phyloP scores from a whole-genome alignment of 73 alveolate genomes.

The Durusdinium trenchii region DNA sequence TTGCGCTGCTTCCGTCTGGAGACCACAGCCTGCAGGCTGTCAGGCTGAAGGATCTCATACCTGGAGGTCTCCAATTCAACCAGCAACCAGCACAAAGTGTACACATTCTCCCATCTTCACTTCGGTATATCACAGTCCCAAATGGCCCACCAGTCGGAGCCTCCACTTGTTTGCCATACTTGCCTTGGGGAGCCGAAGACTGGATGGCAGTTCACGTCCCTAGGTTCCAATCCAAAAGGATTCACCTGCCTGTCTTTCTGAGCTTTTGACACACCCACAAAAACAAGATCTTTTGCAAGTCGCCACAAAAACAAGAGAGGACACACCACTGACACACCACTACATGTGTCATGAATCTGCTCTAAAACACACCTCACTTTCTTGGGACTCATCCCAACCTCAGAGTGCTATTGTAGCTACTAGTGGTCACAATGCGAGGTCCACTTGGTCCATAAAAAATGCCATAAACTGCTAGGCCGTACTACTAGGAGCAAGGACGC shows the following conservation, averaged over 20 bases:
- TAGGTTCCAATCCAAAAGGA: too few relatives aligned
- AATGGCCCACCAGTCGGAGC: background rate
- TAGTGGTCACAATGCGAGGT: too few relatives aligned
- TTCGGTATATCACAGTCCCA: background rate
- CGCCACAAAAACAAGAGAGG: too few relatives aligned
- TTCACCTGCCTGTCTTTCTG: too few relatives aligned
- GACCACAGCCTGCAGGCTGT: constrained; percentile 13
- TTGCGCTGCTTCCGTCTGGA: constrained; percentile 69
- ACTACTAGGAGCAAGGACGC: too few relatives aligned
- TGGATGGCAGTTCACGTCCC: background rate
- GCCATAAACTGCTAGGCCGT: too few relatives aligned
- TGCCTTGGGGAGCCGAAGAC: background rate
- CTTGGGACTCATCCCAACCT: too few relatives aligned
- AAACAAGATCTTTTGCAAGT: background rate
- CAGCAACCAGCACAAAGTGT: background rate
- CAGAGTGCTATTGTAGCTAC: too few relatives aligned
- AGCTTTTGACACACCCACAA: background rate
- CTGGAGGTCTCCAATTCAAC: background rate
- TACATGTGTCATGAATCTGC: too few relatives aligned
- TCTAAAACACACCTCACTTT: too few relatives aligned
- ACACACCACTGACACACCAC: too few relatives aligned
- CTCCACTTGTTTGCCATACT: constrained; percentile 86
- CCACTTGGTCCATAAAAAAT: too few relatives aligned
- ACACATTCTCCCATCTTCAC: background rate
- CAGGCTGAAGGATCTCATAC: background rate